A percentile compares a stretch with the other conserved stretches of the same genome.
These are phyloP conservation scores for Xylariaceae sp. DNA, from an alignment of 2,329 filamentous ascomycete genomes.

Conservation along the genomic window DNA sequence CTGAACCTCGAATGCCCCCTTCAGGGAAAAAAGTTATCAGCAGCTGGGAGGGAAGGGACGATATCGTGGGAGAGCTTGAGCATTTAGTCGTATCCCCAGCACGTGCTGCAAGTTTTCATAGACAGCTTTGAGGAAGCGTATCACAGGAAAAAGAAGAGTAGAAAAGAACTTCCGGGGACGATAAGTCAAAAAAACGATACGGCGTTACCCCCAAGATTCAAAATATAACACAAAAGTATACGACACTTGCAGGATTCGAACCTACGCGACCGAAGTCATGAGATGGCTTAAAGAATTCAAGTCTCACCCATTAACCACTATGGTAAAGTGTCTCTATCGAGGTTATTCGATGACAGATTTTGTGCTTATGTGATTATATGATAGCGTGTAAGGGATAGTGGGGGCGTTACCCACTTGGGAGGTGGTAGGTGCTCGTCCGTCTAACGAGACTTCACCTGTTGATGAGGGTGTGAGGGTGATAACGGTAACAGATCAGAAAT, in stretches of 20 bases:
- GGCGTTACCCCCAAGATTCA: too few species aligned
- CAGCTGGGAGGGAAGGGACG: too few species aligned
- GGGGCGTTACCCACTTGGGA: background rate
- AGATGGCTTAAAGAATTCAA: constrained; percentile 15
- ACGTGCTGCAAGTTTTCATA: too few species aligned
- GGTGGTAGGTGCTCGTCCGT: background rate
- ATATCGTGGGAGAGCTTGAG: too few species aligned
- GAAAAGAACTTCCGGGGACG: too few species aligned
- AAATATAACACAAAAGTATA: constrained; percentile 2
- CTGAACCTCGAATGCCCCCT: too few species aligned
- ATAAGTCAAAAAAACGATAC: constrained; percentile 2
- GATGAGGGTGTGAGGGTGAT: background rate
- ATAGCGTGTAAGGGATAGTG: too few species aligned
- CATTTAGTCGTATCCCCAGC: too few species aligned
- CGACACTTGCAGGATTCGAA: constrained; percentile 17
- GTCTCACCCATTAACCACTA: constrained; percentile 20
- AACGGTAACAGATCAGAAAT: too few species aligned
- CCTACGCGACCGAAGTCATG: constrained; percentile 16
- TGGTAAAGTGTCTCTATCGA: constrained; percentile 13
- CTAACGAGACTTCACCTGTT: background rate
- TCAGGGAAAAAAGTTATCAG: too few species aligned
- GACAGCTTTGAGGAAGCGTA: too few species aligned
- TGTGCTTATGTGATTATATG: background rate
- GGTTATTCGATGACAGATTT: background rate
- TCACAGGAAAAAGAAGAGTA: too few species aligned